Evolutionary conservation across 73 alveolate genomes (phyloP).

Genomic region (Paramecium tetraurelia): DNA sequence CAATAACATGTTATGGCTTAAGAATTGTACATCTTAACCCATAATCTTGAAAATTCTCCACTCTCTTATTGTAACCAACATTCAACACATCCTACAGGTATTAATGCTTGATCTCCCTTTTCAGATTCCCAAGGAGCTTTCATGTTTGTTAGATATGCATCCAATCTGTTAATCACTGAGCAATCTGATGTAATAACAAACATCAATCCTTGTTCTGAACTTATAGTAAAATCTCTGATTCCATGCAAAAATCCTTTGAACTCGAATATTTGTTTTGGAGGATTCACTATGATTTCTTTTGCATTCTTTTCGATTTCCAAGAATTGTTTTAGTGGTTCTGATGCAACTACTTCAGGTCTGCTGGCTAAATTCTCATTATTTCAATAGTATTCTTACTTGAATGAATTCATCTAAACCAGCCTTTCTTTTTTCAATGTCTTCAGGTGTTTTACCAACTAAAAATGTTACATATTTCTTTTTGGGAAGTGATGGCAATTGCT

Average conservation of each 20-base stretch:
- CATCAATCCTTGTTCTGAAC: slow-evolving; percentile 56
- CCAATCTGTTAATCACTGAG: slow-evolving; percentile 51
- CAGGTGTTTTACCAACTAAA: slow-evolving; percentile 49
- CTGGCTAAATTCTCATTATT: slow-evolving; percentile 8
- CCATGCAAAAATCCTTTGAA: slow-evolving; percentile 63
- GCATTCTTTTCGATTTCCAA: slow-evolving; percentile 67
- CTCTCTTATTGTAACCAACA: slow-evolving; percentile 49
- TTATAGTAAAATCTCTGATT: slow-evolving; percentile 40
- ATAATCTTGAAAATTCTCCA: slow-evolving; percentile 55
- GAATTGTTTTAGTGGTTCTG: slow-evolving; percentile 51
- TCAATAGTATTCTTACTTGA: not conserved
- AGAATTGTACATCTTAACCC: slow-evolving; percentile 53
- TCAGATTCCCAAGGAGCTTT: slow-evolving; percentile 65
- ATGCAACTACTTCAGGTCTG: slow-evolving; percentile 55
- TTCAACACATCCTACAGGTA: slow-evolving; percentile 61
- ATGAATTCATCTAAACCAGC: slow-evolving; percentile 49
- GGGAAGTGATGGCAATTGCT: slow-evolving; percentile 43
- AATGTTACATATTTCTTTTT: slow-evolving; percentile 41
- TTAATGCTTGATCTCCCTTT: slow-evolving; percentile 48
- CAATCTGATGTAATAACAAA: slow-evolving; percentile 54
- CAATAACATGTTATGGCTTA: slow-evolving; percentile 59
- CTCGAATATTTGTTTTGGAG: slow-evolving; percentile 45
- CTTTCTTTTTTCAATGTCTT: slow-evolving; percentile 53
- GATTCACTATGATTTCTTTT: slow-evolving; percentile 18
- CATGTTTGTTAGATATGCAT: slow-evolving; percentile 63